Evolutionary conservation across 495 filamentous ascomycete species (phyloP).

Genomic region (Penicillium canariense): DNA sequence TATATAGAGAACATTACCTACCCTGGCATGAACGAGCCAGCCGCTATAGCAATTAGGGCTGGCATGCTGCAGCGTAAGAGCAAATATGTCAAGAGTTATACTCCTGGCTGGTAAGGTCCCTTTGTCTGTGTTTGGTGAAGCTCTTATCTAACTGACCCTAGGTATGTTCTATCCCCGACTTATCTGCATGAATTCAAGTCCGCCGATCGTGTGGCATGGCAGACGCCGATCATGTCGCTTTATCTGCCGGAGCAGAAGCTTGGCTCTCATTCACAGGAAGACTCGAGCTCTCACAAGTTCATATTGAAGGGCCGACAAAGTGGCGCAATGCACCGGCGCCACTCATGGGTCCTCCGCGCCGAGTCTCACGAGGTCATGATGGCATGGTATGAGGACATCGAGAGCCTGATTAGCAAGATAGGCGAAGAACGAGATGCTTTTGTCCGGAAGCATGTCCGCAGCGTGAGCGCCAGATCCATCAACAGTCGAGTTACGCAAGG

Average conservation of each 20-base stretch:
- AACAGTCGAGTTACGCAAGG: conserved; percentile 77
- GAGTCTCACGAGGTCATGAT: conserved; percentile 96
- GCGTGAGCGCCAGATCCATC: conserved; percentile 64
- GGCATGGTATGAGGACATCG: conserved; percentile 93
- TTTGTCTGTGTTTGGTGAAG: no score
- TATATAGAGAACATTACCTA: conserved; percentile 86
- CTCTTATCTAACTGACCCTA: no score
- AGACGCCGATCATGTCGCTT: conserved; percentile 89
- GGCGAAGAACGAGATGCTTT: conserved; percentile 86
- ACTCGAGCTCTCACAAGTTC: conserved; percentile 91
- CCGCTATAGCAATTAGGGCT: conserved; percentile 79
- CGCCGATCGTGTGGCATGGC: conserved; percentile 65
- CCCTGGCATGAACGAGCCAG: conserved; percentile 86
- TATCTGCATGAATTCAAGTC: conserved; percentile 98
- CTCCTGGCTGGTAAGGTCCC: conserved; percentile 96
- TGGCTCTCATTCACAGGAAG: conserved; percentile 82
- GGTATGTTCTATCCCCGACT: conserved; percentile 94
- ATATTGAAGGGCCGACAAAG: conserved; percentile 95
- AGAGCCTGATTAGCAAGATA: conserved; percentile 78
- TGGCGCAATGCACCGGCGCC: conserved; percentile 87
- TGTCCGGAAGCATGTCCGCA: conserved; percentile 73
- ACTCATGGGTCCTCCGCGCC: conserved; percentile 96
- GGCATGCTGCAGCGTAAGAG: conserved; percentile 95
- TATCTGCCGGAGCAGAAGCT: conserved; percentile 93
- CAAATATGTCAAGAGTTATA: conserved; percentile 98